Base-by-base conservation (phyloP, 2,329 filamentous ascomycete genomes). In the Tympanopsis confertula region DNA sequence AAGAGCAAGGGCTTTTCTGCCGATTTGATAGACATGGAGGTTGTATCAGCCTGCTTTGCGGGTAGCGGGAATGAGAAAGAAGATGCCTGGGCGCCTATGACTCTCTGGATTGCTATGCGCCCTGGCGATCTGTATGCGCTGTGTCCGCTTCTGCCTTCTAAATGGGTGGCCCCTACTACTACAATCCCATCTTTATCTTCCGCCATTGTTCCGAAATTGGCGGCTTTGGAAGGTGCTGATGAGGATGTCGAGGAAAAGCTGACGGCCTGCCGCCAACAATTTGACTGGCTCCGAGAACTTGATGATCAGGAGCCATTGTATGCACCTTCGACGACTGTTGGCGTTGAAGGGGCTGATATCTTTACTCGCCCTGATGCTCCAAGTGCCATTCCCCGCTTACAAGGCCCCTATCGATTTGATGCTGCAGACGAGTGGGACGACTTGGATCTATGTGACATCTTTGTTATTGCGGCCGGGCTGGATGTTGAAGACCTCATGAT, bases 101-200 rank as follows among this genome's bases (percentile, higher is more conserved):
- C 91, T 1, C 68, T 98, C 10, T 98, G 89, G 86, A 66, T 96
- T 37, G 87, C 88, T n/a, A 98, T 95, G 83, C 77, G 78, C 26
- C 83, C 86, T 42, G 91, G 91, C 3, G 88, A 95, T 52, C 73
- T 96, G 4, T 98, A 98, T 52, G 88, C 89, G 2, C 65, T 98
- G 5, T 95, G 88, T 53, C 91, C 91, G 2, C 68, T 98, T 29
- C 66, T 98, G 20, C 91, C 91, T 1, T 78, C 78, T 37, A 86
- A 82, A 49, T 96, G 89, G 87, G 77, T 84, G 18, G 78, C 82
- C 18, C 78, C 82, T 13, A 71, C 79, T 2, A 82, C 82, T 0
- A 66, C 91, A 20, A 76, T 94, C 13, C 83, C 87, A 2, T 87
- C 86, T 0, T 68, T 95, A 17, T 86, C 85, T 1, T 79, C 89